A percentile compares a stretch with the other conserved stretches of the same genome.
These are phyloP conservation scores for Kazachstania africana DNA, from an alignment of 805 yeast species.

Conservation along the genomic window DNA sequence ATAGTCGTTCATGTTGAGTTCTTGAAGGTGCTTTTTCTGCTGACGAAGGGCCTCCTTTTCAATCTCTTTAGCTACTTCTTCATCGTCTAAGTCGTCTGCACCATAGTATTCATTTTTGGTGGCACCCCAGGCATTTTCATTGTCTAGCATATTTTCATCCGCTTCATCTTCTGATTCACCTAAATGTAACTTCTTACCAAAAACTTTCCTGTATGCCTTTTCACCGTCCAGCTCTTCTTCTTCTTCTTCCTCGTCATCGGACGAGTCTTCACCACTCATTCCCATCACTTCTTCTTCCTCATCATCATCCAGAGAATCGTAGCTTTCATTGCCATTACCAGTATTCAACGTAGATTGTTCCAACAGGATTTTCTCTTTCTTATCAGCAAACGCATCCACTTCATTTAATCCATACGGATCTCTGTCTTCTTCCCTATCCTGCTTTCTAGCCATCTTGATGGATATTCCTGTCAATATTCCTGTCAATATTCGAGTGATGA, in stretches of 20 bases:
- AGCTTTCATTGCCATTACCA: slow-evolving; percentile 33
- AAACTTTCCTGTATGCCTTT: slow-evolving; percentile 29
- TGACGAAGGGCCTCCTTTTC: slow-evolving; percentile 81
- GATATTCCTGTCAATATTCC: background rate
- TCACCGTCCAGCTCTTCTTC: slow-evolving; percentile 28
- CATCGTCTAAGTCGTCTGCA: slow-evolving; percentile 43
- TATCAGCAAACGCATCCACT: slow-evolving; percentile 55
- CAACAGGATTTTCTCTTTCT: slow-evolving; percentile 43
- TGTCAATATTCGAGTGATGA: too few relatives aligned
- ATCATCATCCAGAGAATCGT: slow-evolving; percentile 32
- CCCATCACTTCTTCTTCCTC: slow-evolving; percentile 41
- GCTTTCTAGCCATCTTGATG: background rate
- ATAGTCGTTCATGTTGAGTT: slow-evolving; percentile 62
- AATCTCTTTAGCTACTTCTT: slow-evolving; percentile 63
- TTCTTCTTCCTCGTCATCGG: slow-evolving; percentile 18
- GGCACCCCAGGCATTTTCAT: slow-evolving; percentile 38
- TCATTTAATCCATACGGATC: slow-evolving; percentile 45
- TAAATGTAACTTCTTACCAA: slow-evolving; percentile 22
- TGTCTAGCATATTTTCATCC: slow-evolving; percentile 23
- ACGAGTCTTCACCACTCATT: slow-evolving; percentile 18
- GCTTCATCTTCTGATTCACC: slow-evolving; percentile 20
- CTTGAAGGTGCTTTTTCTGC: slow-evolving; percentile 70
- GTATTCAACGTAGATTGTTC: slow-evolving; percentile 43
- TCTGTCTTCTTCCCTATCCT: background rate
- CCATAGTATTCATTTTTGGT: slow-evolving; percentile 40